Evolutionary conservation across 2,329 filamentous ascomycete species (phyloP), one percentile per base, ranked within the genome.

Genomic region (Dothistroma pini): DNA sequence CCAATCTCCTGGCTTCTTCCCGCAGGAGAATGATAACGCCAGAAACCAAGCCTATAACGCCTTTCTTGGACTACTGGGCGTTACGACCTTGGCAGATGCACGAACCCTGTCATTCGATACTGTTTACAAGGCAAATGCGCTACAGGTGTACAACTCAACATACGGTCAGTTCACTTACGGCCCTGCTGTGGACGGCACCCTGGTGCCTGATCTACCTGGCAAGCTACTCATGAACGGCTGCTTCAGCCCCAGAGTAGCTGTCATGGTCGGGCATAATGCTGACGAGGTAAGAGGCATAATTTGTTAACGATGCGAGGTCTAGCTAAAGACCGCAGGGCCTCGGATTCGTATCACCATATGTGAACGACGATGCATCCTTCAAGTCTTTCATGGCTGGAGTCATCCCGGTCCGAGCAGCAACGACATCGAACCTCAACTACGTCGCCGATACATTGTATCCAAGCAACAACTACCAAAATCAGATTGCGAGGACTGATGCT

Each of bases 381-480:
- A 41, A 49, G 25, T 19, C 48, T 25, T 68, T 71, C 21, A 54
- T 80, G n/a, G 57, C 51, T 12, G 35, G 8, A 25, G 47, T n/a
- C 32, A 68, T 77, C 74, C 0, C 67, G 68, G 4, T 70, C 70
- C 16, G 66, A 81, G 21, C 75, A 78, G 47, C 63, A 64, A 19
- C 80, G 79, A 35, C 21, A 66, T 70, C 11, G 2, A 50, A 47
- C 29, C 38, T 82, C 47, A 63, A 77, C 21, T 78, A 81, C 64
- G 75, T 84, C 53, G 68, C 71, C 2, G 65, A 76, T 3, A 75
- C 70, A 0, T 72, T 85, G 10, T 85, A 85, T 70, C 83, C 83
- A 2, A 75, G 71, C 16, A 74, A 68, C 47, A 74, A 74, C 10
- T 86, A 84, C 72, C 77, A 66, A 0, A 77, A 73, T 52, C 66